phyloP scores from a whole-genome alignment of 768 basidiomycete species.

The Trametes gibbosa region DNA sequence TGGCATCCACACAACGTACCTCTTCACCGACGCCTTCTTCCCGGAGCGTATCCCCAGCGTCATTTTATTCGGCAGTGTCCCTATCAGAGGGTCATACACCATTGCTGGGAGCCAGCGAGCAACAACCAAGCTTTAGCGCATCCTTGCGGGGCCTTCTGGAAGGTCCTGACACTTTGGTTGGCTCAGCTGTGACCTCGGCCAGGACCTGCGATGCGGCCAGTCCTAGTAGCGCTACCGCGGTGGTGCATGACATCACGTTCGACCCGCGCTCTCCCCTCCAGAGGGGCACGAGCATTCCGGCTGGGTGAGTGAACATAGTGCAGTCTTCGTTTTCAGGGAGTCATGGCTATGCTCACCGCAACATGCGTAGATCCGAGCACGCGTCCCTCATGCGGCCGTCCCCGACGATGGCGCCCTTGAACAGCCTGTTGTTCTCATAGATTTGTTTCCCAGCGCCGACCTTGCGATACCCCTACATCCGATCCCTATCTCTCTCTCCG shows the following conservation, averaged over 20 bases:
- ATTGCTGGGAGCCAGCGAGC: conserved; percentile 1
- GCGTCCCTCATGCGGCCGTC: conserved; percentile 6
- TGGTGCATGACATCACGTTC: conserved; percentile 7
- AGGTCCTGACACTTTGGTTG: not conserved
- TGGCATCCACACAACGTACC: not conserved
- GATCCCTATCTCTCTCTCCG: not conserved
- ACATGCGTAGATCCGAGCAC: not conserved
- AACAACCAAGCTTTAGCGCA: not conserved
- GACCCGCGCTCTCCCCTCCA: conserved; percentile 20
- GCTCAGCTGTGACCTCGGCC: not conserved
- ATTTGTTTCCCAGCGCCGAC: not conserved
- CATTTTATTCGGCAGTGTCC: not conserved
- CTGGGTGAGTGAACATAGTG: conserved; percentile 1
- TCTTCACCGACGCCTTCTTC: not conserved
- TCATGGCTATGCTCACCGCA: not conserved
- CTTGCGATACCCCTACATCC: not conserved
- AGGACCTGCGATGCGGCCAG: not conserved
- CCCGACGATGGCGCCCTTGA: conserved; percentile 4
- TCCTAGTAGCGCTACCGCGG: not conserved
- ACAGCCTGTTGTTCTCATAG: conserved; percentile 9
- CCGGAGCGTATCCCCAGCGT: not conserved
- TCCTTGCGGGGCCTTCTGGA: not conserved
- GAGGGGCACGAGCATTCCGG: conserved; percentile 2
- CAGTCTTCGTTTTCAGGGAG: not conserved
- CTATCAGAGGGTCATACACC: not conserved